Evolutionary conservation across 352 stramenopile genomes (phyloP).

Genomic region (Pythium dissotocum): DNA sequence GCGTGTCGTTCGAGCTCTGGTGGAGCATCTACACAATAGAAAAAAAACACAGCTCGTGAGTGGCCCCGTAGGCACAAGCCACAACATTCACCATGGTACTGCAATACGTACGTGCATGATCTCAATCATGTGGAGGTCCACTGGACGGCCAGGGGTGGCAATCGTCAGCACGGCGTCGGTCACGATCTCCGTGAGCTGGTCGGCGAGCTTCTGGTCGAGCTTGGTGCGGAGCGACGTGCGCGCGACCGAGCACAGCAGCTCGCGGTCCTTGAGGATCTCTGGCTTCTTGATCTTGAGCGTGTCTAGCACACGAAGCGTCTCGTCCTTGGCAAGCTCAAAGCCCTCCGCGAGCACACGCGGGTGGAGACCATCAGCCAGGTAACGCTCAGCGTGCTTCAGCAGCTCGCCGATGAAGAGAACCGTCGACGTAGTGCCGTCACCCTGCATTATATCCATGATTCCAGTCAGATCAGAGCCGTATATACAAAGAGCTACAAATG

Average conservation of each 20-base stretch:
- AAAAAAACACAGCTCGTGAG: neutral
- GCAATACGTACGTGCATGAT: constrained; percentile 92
- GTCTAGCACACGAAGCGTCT: constrained; percentile 94
- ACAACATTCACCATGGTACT: neutral
- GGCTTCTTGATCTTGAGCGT: constrained; percentile 82
- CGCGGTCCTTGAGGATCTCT: constrained; percentile 92
- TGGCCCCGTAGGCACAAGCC: neutral
- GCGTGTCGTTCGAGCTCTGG: constrained; percentile 93
- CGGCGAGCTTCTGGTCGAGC: constrained; percentile 92
- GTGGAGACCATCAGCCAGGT: constrained; percentile 96
- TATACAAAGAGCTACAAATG: neutral
- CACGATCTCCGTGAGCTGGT: constrained; percentile 96
- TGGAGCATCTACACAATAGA: constrained; percentile 92
- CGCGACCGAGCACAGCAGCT: constrained; percentile 93
- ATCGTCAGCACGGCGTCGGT: constrained; percentile 97
- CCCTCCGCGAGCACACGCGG: constrained; percentile 97
- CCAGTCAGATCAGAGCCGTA: neutral
- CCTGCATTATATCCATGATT: constrained; percentile 30
- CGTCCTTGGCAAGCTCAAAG: constrained; percentile 97
- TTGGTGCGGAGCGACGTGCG: constrained; percentile 98
- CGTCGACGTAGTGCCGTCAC: constrained; percentile 98
- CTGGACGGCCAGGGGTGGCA: constrained; percentile 70
- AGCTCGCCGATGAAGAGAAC: constrained; percentile 99
- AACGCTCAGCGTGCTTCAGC: constrained; percentile 97
- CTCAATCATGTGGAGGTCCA: constrained; percentile 99